Percentiles rank a stretch among this genome's conserved stretches.
Evolutionary conservation across 73 alveolate genomes (phyloP).

Genomic region (Paramecium tetraurelia): DNA sequence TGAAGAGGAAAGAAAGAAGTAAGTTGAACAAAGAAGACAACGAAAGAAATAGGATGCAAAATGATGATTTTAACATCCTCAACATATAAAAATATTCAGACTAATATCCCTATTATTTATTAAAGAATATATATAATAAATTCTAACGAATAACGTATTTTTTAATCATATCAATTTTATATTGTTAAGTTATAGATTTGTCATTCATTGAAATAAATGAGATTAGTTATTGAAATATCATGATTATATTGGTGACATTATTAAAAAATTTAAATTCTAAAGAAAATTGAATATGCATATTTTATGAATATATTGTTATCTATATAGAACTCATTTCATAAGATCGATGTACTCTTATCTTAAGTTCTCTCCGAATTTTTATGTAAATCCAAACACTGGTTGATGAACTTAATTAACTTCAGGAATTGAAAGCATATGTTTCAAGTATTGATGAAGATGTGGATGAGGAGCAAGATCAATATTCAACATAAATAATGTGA

Average conservation of each 20-base stretch:
- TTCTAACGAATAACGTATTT: neutral
- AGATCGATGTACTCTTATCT: neutral
- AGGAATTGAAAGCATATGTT: neutral
- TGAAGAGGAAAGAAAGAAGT: slow-evolving; percentile 56
- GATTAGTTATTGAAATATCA: neutral
- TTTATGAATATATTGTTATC: neutral
- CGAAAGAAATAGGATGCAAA: neutral
- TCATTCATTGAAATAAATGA: neutral
- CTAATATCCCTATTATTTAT: neutral
- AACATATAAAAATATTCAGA: neutral
- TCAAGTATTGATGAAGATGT: neutral
- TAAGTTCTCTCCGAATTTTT: neutral
- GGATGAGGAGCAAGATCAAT: neutral
- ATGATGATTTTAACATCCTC: neutral
- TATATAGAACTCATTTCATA: neutral
- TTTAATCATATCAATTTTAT: neutral
- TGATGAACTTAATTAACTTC: neutral
- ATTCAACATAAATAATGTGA: neutral
- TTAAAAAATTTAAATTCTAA: too few relatives aligned
- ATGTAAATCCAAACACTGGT: neutral
- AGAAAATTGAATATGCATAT: neutral
- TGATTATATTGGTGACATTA: neutral
- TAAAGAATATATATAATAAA: neutral
- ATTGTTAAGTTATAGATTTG: neutral
- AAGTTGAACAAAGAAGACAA: slow-evolving; percentile 13